Evolutionary conservation across 495 filamentous ascomycete species (phyloP), one percentile per base, ranked within the genome.

Genomic region (Penicillium flavigenum): DNA sequence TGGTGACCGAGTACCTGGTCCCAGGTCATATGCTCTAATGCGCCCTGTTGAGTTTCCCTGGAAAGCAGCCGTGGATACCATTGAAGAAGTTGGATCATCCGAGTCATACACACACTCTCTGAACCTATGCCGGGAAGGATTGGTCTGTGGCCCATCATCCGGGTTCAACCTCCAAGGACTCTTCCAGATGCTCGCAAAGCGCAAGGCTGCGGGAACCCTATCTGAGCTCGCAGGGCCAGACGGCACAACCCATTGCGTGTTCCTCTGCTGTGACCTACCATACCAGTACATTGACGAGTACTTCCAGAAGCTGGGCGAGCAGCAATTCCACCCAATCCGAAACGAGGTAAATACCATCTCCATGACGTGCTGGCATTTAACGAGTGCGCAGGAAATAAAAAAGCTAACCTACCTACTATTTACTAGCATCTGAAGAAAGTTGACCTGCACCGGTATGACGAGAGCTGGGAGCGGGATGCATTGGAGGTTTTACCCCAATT

Each of bases 261-360:
- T 87, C 64, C 64, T 83, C 12, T 84, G 81, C 67, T 83, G 81
- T 36, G 84, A 87, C 60, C 66, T 87, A 22, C 84, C 84, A 11
- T 86, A 87, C 56, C 83, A 87, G 64, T 86, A 87, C 52, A 76
- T 87, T 39, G 69, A 73, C 20, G 77, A 80, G 61, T 87, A 87
- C 57, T 86, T 84, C 56, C 63, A 79, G 43, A 84, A 82, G 59
- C 64, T 86, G 14, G 74, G 70, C 9, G 51, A 70, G 0, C 71
- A 73, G 11, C 64, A 80, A 54, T 86, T 87, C 59, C 81, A 76
- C 19, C 69, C 76, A 1, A 86, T 85, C 20, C 67, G 67, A n/a
- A 86, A 86, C 53, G 69, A 83, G 72, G 81, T 83, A 63, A 53
- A 70, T 61, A 16, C 27, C 36, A 4, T 16, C 16, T 31, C 47